phyloP scores from a whole-genome alignment of 805 yeast species.

The Wickerhamomyces silvicola region DNA sequence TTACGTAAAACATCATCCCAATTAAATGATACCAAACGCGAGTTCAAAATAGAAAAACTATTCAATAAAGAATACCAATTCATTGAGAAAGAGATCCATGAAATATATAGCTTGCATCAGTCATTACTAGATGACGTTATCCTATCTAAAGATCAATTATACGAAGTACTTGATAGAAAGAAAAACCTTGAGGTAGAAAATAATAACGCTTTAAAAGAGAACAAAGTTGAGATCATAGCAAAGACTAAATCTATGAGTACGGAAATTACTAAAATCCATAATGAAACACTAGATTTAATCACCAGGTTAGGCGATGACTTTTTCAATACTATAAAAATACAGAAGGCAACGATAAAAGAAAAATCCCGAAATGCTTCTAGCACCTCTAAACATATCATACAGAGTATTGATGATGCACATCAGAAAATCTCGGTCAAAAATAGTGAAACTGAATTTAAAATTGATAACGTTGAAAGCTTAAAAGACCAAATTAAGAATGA shows the following conservation, averaged over 20 bases:
- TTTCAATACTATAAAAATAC: slow-evolving; percentile 12
- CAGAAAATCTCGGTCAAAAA: slow-evolving; percentile 1
- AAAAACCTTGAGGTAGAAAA: slow-evolving; percentile 12
- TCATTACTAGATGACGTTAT: slow-evolving; percentile 7
- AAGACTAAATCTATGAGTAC: slow-evolving; percentile 2
- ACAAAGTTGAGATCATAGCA: slow-evolving; percentile 5
- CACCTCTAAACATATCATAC: slow-evolving; percentile 2
- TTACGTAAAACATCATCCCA: no score
- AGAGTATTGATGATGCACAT: slow-evolving; percentile 6
- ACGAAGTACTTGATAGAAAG: slow-evolving; percentile 15
- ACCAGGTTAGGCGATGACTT: slow-evolving; percentile 8
- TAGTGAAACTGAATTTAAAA: slow-evolving; percentile 1
- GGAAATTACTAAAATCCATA: slow-evolving; percentile 4
- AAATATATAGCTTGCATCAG: slow-evolving; percentile 8
- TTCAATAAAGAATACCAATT: slow-evolving; percentile 12
- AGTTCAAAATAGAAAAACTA: slow-evolving; percentile 12
- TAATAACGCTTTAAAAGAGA: slow-evolving; percentile 4
- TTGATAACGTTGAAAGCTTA: slow-evolving; percentile 12
- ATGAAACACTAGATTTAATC: slow-evolving; percentile 6
- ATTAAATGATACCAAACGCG: slow-evolving; percentile 7
- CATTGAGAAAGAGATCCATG: slow-evolving; percentile 15
- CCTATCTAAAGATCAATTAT: slow-evolving; percentile 9
- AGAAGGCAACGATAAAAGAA: slow-evolving; percentile 7
- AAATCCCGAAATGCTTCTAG: slow-evolving; percentile 5
- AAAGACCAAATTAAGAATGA: slow-evolving; percentile 11